These are phyloP conservation scores for Ambrosiella cleistominuta DNA, from an alignment of 2,329 filamentous ascomycete genomes.

Conservation along the genomic window DNA sequence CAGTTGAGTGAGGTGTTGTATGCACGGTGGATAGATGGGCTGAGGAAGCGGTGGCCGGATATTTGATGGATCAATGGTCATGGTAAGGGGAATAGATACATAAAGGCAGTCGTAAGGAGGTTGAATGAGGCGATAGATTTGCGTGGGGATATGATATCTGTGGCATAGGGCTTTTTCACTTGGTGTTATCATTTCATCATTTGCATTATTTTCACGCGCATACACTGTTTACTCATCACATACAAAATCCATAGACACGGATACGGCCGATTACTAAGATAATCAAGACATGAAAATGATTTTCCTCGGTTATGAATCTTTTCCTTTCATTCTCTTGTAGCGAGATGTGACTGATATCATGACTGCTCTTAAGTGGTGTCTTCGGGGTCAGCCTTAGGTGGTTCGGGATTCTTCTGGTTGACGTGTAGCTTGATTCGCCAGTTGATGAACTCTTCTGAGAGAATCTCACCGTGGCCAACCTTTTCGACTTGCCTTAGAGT, in stretches of 20 bases:
- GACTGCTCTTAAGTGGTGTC: not conserved
- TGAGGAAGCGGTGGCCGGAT: conserved; percentile 52
- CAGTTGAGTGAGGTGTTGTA: conserved; percentile 83
- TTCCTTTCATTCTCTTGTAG: too few relatives aligned
- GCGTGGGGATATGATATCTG: not conserved
- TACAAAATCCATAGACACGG: not conserved
- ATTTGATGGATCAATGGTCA: conserved; percentile 16
- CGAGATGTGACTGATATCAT: not conserved
- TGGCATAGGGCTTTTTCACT: not conserved
- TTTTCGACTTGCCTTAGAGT: conserved; percentile 60
- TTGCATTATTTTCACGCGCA: not conserved
- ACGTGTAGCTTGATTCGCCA: conserved; percentile 41
- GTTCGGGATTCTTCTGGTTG: conserved; percentile 5
- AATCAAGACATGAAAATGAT: not conserved
- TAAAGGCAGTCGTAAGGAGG: too few relatives aligned
- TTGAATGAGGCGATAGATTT: not conserved
- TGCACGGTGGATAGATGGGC: conserved; percentile 70
- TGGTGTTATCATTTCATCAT: not conserved
- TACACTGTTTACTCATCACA: not conserved
- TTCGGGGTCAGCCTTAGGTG: not conserved
- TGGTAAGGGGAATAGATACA: not conserved
- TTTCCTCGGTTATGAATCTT: too few relatives aligned
- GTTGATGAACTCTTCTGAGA: conserved; percentile 59
- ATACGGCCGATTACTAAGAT: not conserved
- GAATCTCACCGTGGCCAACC: conserved; percentile 55